A percentile compares a stretch with the other conserved stretches of the same genome.
Evolutionary conservation across 495 filamentous ascomycete genomes (phyloP).

Genomic region (Talaromyces stipitatus): DNA sequence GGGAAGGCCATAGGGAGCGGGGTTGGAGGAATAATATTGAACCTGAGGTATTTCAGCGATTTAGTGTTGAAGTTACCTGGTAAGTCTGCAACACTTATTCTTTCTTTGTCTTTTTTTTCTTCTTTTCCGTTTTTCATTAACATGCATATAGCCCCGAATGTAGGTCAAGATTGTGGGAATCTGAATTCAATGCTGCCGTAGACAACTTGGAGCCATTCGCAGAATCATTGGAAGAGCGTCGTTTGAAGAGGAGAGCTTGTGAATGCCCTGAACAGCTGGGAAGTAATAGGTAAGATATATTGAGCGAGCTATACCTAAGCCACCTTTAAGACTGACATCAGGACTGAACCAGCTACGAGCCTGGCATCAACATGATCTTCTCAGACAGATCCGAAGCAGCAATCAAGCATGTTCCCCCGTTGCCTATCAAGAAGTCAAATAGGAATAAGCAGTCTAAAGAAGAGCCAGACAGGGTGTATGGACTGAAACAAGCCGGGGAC

Average conservation of each 20-base stretch:
- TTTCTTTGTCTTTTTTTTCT: not conserved
- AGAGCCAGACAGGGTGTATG: constrained; percentile 11
- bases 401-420: not conserved
- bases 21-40: not conserved
- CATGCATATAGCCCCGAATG: constrained; percentile 5
- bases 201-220: not conserved
- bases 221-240: not conserved
- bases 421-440: not conserved
- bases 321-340: not conserved
- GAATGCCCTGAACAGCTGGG: constrained; percentile 1
- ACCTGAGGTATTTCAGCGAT: not conserved
- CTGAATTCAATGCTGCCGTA: not conserved
- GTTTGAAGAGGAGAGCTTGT: constrained; percentile 2
- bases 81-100: not conserved
- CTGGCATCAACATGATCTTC: not conserved
- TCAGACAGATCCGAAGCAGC: constrained; percentile 3
- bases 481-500: constrained; percentile 7
- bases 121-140: not conserved
- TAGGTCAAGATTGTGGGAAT: constrained; percentile 6
- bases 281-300: not conserved
- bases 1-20: not conserved
- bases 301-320: not conserved
- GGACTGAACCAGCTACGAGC: not conserved
- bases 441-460: not conserved
- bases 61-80: not conserved